Base-by-base conservation (phyloP, 192 early-diverging fungal species). In the Geranomyces michiganensis region DNA sequence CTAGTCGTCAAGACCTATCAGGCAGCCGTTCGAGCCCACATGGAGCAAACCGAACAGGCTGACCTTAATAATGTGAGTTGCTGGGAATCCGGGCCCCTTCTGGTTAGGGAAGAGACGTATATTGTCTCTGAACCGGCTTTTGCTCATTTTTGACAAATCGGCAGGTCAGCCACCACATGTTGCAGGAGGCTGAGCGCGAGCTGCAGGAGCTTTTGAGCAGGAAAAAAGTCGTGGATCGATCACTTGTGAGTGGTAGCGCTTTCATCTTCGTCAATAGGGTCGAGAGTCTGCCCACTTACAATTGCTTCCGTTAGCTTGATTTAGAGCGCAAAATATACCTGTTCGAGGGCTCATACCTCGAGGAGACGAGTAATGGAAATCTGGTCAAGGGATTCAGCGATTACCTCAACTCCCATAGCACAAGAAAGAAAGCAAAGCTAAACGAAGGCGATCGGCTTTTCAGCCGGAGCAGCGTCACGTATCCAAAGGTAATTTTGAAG, bases 361-460 rank as follows among this genome's bases (percentile, higher is more conserved):
- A 96, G 78, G 92, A 91, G 61, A 94, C 94, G 0, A 87, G 85
- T 5, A 83, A 86, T 6, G 95, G 95, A 31, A 96, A 96, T 70
- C 90, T 96, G 65, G 90, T 95, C 46, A 81, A 87, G 43, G 95
- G 95, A 0, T 96, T 94, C 65, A 94, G 95, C 13, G 92, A 91
- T 0, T 96, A 96, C 71, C 76, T 95, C 56, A 86, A 81, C 51
- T 84, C 79, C 27, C 73, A 85, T 26, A 9, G 27, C 44, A 78
- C 85, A 5, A 84, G 86, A 61, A 87, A 88, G 55, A 81, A 85
- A 70, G 70, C 78, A 66, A 90, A 90, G 65, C 88, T 94, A 68
- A 85, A 80, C 0, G 93, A 94, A 15, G 80, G 81, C 0, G 94
- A 96, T 56, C 85, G 94, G 63, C 82, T 96, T 36, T 96, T 96